phyloP scores from a whole-genome alignment of 257 asterid species.

The Solanum infundibuliforme region DNA sequence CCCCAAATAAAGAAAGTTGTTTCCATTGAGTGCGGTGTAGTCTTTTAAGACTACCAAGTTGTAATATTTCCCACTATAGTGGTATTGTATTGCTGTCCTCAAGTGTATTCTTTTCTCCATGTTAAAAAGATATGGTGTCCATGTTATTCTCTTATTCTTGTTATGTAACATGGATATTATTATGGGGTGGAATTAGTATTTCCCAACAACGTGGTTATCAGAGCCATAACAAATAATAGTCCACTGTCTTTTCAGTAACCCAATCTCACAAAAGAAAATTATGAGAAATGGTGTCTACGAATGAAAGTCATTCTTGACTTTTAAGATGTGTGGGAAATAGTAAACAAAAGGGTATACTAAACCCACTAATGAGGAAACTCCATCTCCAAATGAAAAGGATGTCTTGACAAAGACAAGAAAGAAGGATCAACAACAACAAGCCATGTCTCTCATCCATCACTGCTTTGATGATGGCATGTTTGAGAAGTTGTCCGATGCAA shows the following conservation, averaged over 20 bases:
- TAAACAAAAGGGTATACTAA: not conserved
- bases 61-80: not conserved
- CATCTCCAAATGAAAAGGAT: not conserved
- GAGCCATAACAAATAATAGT: not conserved
- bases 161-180: not conserved
- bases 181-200: not conserved
- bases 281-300: not conserved
- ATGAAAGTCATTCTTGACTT: not conserved
- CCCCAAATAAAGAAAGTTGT: not conserved
- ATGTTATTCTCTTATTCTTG: not conserved
- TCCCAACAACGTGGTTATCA: not conserved
- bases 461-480: not conserved
- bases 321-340: not conserved
- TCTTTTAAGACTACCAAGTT: not conserved
- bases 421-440: not conserved
- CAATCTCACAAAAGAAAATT: not conserved
- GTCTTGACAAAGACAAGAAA: not conserved
- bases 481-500: not conserved
- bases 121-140: not conserved
- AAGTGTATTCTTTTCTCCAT: not conserved
- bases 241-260: not conserved
- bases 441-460: not conserved
- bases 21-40: not conserved
- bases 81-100: not conserved
- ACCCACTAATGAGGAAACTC: not conserved